phyloP scores from a whole-genome alignment of 345 rosid genomes.

The Toxicodendron radicans region DNA sequence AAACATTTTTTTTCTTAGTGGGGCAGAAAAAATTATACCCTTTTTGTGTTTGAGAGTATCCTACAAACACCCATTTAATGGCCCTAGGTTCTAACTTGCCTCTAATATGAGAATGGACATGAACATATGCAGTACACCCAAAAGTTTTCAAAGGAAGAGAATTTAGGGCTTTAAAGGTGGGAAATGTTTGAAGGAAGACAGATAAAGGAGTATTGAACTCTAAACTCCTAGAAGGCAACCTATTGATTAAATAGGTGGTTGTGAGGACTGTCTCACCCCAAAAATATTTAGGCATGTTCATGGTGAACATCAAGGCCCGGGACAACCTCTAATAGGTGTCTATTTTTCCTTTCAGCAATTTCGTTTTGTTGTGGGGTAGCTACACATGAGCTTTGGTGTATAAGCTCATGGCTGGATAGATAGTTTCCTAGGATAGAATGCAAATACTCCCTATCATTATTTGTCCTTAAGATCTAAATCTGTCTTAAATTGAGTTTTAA shows the following conservation, averaged over 20 bases:
- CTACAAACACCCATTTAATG: not conserved
- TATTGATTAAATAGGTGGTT: not conserved
- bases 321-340: not conserved
- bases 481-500: not conserved
- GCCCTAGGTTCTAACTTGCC: not conserved
- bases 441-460: not conserved
- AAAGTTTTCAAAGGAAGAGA: not conserved
- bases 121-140: not conserved
- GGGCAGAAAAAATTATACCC: not conserved
- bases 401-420: not conserved
- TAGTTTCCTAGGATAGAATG: not conserved
- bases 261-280: not conserved
- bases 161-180: too few relatives aligned
- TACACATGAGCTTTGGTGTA: not conserved
- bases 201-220: not conserved
- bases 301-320: not conserved
- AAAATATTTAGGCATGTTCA: not conserved
- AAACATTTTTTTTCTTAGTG: too few relatives aligned
- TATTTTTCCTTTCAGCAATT: not conserved
- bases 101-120: not conserved
- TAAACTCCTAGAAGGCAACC: not conserved
- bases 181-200: too few relatives aligned
- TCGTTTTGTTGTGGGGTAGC: not conserved
- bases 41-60: not conserved
- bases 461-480: not conserved